Conservation (phyloP, 2,329 filamentous ascomycete species). For the Aspergillus costaricaensis region DNA sequence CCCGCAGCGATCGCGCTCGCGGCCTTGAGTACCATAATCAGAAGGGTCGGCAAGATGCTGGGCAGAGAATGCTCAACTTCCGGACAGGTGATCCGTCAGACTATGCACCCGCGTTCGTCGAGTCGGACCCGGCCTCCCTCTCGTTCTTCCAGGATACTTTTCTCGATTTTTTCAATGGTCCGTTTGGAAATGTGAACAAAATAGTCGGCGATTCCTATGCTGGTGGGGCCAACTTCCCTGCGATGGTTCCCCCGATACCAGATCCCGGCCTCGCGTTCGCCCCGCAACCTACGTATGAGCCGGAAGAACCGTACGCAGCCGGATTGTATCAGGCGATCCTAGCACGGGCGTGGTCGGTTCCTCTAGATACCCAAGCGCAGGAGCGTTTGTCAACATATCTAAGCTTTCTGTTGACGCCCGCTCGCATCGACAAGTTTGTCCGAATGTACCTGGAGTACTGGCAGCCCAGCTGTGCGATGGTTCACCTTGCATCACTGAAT, state of each 20-base stretch:
- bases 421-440: slow-evolving; percentile 45
- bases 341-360: slow-evolving; percentile 41
- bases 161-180: slow-evolving; percentile 41
- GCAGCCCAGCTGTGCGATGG: slow-evolving; percentile 48
- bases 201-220: slow-evolving; percentile 24
- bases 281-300: slow-evolving; percentile 32
- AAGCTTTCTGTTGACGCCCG: slow-evolving; percentile 44
- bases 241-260: slow-evolving; percentile 21
- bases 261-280: slow-evolving; percentile 23
- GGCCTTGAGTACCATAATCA: slow-evolving; percentile 41
- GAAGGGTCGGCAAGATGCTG: slow-evolving; percentile 27
- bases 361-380: slow-evolving; percentile 40
- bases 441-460: slow-evolving; percentile 49
- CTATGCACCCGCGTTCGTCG: slow-evolving; percentile 24
- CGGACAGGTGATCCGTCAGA: slow-evolving; percentile 20
- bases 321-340: slow-evolving; percentile 45
- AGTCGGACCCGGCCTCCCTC: slow-evolving; percentile 27
- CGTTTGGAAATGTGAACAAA: slow-evolving; percentile 34
- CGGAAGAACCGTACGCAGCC: slow-evolving; percentile 41
- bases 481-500: slow-evolving; percentile 47
- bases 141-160: slow-evolving; percentile 41
- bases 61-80: slow-evolving; percentile 22
- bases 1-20: slow-evolving; percentile 40
- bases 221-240: slow-evolving; percentile 22
- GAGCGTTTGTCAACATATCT: slow-evolving; percentile 43